Conservation (phyloP, 148 eudicot genomes). For the Tetragonia tetragonoides region DNA sequence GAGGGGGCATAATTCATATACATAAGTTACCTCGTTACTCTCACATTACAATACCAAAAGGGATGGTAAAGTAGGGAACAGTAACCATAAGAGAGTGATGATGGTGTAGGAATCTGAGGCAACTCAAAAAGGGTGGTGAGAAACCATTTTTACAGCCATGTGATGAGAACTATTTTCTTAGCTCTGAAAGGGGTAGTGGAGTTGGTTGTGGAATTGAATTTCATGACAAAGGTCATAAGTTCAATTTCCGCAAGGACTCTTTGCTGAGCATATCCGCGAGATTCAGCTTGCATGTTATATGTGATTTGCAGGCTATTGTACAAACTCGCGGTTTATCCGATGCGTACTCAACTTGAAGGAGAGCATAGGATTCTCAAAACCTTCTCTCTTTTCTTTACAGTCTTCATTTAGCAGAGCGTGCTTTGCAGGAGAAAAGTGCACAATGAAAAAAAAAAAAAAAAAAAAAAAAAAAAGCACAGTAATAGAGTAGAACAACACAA, state of each 20-base stretch:
- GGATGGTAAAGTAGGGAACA: conserved; percentile 28
- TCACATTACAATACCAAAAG: conserved; percentile 1
- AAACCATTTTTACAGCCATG: neutral
- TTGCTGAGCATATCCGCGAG: no score
- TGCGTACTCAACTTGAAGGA: neutral
- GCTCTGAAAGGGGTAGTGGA: neutral
- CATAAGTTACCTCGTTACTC: neutral
- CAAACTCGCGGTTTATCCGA: neutral
- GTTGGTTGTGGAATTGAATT: no score
- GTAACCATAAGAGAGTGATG: conserved; percentile 28
- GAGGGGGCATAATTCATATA: no score
- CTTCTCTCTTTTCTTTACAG: neutral
- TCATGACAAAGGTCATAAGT: neutral
- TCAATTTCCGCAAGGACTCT: no score
- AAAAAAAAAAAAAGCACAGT: no score
- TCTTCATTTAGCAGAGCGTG: conserved; percentile 20
- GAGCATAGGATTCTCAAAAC: conserved; percentile 30
- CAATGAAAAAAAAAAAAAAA: neutral
- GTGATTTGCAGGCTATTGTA: no score
- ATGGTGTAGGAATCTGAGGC: conserved; percentile 36
- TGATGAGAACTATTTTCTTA: no score
- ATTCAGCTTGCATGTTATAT: no score
- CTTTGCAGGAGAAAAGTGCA: conserved; percentile 14
- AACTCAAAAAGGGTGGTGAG: conserved; percentile 1
- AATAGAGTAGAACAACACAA: neutral